Percentiles rank a stretch among this genome's conserved stretches.
Conservation (phyloP, 2,329 filamentous ascomycete genomes). For the Fusarium sp. region DNA sequence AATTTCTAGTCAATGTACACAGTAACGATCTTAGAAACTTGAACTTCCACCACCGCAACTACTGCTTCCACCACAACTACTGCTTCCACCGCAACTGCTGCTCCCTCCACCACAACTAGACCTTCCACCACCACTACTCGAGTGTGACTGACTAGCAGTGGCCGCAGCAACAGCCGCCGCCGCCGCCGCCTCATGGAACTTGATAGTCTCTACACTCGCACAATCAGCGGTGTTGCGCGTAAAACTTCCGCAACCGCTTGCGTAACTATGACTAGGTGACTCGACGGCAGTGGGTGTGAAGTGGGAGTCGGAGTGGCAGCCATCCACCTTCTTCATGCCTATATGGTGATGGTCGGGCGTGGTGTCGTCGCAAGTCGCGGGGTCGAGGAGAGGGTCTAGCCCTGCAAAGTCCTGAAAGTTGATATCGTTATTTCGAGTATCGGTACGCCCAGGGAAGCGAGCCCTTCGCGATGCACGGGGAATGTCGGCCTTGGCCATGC, state of each 20-base stretch:
- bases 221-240: conserved; percentile 26
- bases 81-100: conserved; percentile 9
- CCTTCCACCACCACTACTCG: not conserved
- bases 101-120: conserved; percentile 28
- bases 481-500: conserved; percentile 23
- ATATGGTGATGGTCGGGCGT: conserved; percentile 8
- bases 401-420: conserved; percentile 27
- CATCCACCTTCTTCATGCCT: conserved; percentile 19
- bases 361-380: not conserved
- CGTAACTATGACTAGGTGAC: conserved; percentile 19
- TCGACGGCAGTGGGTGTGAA: conserved; percentile 26
- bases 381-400: conserved; percentile 1
- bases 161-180: conserved; percentile 14
- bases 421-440: not conserved
- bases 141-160: conserved; percentile 8
- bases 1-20: not conserved
- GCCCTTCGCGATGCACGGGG: not conserved
- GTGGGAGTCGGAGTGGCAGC: conserved; percentile 32
- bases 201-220: conserved; percentile 34
- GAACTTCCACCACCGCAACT: conserved; percentile 22
- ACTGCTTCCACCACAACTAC: conserved; percentile 29
- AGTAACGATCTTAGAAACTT: not conserved
- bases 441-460: conserved; percentile 12
- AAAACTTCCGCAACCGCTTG: conserved; percentile 36
- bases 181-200: conserved; percentile 18